These are phyloP conservation scores for Kazachstania sp. DNA, from an alignment of 1,139 yeast genomes.

Conservation along the genomic window DNA sequence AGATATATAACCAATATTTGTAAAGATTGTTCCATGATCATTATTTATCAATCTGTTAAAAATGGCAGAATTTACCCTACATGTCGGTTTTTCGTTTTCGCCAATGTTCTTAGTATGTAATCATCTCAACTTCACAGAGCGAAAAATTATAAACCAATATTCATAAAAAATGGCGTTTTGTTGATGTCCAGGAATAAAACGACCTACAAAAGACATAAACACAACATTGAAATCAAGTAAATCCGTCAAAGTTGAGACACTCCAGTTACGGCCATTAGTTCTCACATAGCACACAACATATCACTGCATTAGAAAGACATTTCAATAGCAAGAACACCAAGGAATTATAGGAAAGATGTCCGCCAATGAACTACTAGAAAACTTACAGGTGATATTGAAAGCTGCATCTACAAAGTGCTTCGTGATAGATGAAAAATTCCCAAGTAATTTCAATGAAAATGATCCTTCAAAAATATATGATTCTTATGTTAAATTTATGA, in stretches of 20 bases:
- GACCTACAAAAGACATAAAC: not conserved
- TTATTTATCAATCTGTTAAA: no score
- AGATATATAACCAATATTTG: no score
- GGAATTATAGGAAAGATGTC: conserved; percentile 4
- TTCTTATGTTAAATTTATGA: conserved; percentile 35
- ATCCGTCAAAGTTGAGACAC: no score
- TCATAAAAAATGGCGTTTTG: not conserved
- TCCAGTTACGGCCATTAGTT: no score
- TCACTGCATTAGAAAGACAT: not conserved
- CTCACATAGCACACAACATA: no score
- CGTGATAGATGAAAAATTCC: conserved; percentile 38
- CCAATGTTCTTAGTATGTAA: no score
- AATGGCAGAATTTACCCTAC: no score
- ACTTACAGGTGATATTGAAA: conserved; percentile 18
- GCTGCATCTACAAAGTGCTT: conserved; percentile 29
- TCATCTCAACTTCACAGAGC: no score
- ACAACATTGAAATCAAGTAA: no score
- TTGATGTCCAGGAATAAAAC: not conserved
- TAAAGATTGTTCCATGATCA: no score
- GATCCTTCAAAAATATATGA: conserved; percentile 38
- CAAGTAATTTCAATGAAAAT: conserved; percentile 40
- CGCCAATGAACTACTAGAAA: conserved; percentile 12
- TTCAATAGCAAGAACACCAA: not conserved
- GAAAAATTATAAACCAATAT: no score
- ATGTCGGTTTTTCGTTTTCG: no score